Evolutionary conservation across 2,329 filamentous ascomycete genomes (phyloP).

Genomic region (Apiospora marii): DNA sequence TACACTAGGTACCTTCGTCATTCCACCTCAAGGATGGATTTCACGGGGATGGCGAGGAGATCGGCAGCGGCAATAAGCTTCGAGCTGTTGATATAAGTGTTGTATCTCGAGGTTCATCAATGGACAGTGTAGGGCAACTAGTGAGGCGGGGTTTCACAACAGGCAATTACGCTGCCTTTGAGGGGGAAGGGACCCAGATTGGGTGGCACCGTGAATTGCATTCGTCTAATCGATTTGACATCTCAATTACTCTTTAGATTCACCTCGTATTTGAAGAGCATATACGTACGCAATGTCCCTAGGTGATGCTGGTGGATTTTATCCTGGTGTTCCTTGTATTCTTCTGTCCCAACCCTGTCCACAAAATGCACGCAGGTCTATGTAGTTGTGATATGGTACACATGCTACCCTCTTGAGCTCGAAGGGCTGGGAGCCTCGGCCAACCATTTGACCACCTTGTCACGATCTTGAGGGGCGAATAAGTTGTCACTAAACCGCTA

Average conservation of each 20-base stretch:
- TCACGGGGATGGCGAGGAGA: too few species aligned
- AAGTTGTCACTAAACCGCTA: slow-evolving; percentile 26
- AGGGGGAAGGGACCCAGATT: neutral
- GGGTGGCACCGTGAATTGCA: neutral
- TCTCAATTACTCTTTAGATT: neutral
- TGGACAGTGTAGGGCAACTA: too few species aligned
- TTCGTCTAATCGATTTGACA: neutral
- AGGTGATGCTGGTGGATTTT: neutral
- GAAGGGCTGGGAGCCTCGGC: neutral
- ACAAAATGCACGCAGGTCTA: neutral
- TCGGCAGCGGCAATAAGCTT: too few species aligned
- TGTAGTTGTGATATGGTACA: slow-evolving; percentile 9
- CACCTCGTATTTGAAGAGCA: too few species aligned
- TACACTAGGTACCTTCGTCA: too few species aligned
- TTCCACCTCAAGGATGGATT: too few species aligned
- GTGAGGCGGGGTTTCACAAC: too few species aligned
- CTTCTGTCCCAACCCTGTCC: neutral
- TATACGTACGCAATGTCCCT: neutral
- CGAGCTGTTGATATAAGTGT: too few species aligned
- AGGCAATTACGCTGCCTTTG: too few species aligned
- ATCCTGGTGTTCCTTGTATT: neutral
- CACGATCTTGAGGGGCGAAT: neutral
- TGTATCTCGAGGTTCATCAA: too few species aligned
- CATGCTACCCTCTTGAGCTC: neutral
- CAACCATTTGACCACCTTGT: neutral